Evolutionary conservation across 2,329 filamentous ascomycete genomes (phyloP).

Genomic region (Sporothrix schenckii): DNA sequence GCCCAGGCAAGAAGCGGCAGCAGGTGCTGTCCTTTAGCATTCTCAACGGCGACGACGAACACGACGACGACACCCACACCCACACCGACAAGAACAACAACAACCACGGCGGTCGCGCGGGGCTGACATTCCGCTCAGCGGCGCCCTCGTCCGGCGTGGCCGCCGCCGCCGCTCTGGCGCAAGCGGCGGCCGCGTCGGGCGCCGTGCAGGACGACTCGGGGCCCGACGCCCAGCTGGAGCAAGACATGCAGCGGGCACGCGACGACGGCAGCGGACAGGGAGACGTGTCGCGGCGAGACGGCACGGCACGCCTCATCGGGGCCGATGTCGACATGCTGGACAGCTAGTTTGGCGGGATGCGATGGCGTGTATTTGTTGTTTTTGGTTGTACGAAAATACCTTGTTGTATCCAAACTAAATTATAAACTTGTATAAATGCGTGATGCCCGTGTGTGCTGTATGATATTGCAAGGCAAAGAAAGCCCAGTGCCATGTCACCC

Average conservation of each 20-base stretch:
- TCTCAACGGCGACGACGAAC: slow-evolving; percentile 27
- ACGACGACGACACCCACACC: background rate
- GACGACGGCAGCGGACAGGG: background rate
- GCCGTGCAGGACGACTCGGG: slow-evolving; percentile 22
- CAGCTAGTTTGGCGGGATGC: slow-evolving; percentile 1
- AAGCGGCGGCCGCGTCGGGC: slow-evolving; percentile 33
- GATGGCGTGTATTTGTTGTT: background rate
- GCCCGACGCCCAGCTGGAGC: slow-evolving; percentile 36
- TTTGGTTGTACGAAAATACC: background rate
- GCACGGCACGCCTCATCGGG: background rate
- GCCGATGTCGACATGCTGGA: slow-evolving; percentile 32
- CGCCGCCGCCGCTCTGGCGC: slow-evolving; percentile 32
- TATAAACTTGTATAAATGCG: background rate
- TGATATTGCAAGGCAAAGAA: background rate
- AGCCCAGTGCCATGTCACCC: background rate
- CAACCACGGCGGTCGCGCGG: background rate
- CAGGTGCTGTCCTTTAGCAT: slow-evolving; percentile 35
- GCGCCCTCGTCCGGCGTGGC: slow-evolving; percentile 29
- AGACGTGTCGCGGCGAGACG: background rate
- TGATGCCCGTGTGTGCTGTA: background rate
- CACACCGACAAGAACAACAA: background rate
- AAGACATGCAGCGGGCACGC: slow-evolving; percentile 34
- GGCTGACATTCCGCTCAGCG: background rate
- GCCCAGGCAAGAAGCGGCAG: slow-evolving; percentile 31
- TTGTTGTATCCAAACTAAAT: background rate